phyloP scores from a whole-genome alignment of 495 filamentous ascomycete genomes.

The Penicillium desertorum region DNA sequence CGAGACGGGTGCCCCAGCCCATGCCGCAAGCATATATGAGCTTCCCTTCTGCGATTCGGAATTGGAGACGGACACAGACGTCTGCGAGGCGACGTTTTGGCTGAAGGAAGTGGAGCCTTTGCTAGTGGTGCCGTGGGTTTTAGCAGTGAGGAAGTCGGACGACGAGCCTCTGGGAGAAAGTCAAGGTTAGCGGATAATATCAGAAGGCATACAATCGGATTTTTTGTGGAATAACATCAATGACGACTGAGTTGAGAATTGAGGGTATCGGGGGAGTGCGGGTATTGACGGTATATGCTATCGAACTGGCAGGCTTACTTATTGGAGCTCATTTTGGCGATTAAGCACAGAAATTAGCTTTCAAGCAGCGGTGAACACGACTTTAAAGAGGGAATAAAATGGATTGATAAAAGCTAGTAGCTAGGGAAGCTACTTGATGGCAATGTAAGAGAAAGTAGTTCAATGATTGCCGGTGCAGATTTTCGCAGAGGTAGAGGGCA shows the following conservation, averaged over 20 bases:
- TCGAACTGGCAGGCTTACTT: not conserved
- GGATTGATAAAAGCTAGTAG: not conserved
- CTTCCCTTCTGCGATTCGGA: not conserved
- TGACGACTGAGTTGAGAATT: not conserved
- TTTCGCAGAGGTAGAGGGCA: not conserved
- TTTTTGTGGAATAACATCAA: not conserved
- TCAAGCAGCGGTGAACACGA: not conserved
- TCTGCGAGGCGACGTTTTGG: not conserved
- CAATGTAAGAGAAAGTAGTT: not conserved
- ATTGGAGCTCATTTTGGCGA: slow-evolving; percentile 2
- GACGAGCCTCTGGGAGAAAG: not conserved
- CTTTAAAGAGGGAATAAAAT: not conserved
- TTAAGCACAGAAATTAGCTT: not conserved
- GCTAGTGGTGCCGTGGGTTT: not conserved
- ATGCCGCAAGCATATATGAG: not conserved
- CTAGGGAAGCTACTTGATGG: not conserved
- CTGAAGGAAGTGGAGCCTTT: not conserved
- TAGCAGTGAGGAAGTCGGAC: not conserved
- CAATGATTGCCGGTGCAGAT: not conserved
- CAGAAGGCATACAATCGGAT: not conserved
- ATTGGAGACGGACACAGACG: not conserved
- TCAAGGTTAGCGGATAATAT: not conserved
- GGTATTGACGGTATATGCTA: not conserved
- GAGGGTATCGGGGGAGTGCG: not conserved
- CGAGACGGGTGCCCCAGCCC: not conserved